Evolutionary conservation across 768 basidiomycete species (phyloP).

Genomic region (Tylopilus balloui): DNA sequence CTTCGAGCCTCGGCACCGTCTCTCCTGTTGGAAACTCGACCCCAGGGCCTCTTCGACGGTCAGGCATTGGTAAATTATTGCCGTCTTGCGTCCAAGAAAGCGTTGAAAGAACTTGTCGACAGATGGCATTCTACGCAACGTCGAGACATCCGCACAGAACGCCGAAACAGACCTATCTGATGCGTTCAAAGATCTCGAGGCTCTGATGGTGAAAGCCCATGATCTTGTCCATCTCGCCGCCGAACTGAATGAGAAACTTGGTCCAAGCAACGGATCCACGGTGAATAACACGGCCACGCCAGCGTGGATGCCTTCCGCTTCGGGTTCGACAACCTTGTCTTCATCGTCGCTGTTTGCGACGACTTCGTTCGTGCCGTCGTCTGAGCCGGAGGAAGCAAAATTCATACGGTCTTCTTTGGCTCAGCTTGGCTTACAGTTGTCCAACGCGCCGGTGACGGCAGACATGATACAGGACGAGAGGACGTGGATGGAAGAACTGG

Average conservation of each 20-base stretch:
- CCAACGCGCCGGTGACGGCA: conserved; percentile 75
- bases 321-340: conserved; percentile 20
- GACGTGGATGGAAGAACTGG: conserved; percentile 75
- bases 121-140: conserved; percentile 82
- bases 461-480: conserved; percentile 86
- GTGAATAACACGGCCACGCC: conserved; percentile 4
- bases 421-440: conserved; percentile 80
- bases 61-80: conserved; percentile 26
- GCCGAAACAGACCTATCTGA: conserved; percentile 64
- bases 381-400: conserved; percentile 77
- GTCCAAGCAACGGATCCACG: conserved; percentile 27
- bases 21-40: conserved; percentile 17
- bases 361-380: conserved; percentile 34
- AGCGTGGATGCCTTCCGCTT: conserved; percentile 17
- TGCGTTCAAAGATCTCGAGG: conserved; percentile 84
- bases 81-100: background rate
- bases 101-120: conserved; percentile 8
- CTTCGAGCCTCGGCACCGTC: conserved; percentile 17
- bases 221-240: conserved; percentile 91
- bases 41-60: conserved; percentile 18
- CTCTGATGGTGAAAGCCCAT: conserved; percentile 83
- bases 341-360: conserved; percentile 22
- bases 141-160: conserved; percentile 62
- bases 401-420: conserved; percentile 86
- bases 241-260: conserved; percentile 80